Base-by-base conservation (phyloP, 2,329 filamentous ascomycete species). In the Penicillium sp. region DNA sequence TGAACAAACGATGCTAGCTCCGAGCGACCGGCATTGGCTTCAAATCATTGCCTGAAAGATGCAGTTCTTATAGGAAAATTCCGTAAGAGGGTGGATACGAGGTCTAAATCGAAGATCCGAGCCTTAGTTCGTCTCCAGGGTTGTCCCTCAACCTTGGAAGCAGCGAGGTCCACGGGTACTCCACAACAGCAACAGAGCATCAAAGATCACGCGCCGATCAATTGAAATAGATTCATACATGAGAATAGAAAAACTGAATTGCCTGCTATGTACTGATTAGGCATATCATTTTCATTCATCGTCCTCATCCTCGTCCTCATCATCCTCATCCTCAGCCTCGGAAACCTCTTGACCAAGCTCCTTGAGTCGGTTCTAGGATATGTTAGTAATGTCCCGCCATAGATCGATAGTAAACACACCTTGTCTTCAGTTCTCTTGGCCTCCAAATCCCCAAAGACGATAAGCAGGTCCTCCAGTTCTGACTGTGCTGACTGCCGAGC, bases 371-470 rank as follows among this genome's bases (percentile, higher is more conserved):
- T 78, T 72, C 75, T 81, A 63, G 34, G 39, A 68, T 75, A 73
- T 79, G 85, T 64, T 14, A 71, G 57, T 39, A 52, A 40, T 18
- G 16, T 31, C 14, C 29, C 3, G 32, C n/a, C 16, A 14, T 21
- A 38, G n/a, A 38, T 38, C 29, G 29, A 29, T 21, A 14, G 36
- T n/a, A 50, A 53, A 69, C 80, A 61, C 74, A 88, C 88, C 81
- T 90, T 93, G 68, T 93, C 91, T 63, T 83, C 85, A 40, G 81
- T 80, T 45, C 85, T 79, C 75, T 92, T 93, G 50, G 90, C 88
- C 72, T 94, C 90, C 16, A 92, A 68, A 67, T 94, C 90, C 13
- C 84, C 86, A 72, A 92, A 90, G 5, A 94, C 87, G 76, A 93
- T 88, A 34, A 94, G 76, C 50, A 93, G 78, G 70, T 94, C 90